These are phyloP conservation scores for Pinus taeda DNA, from an alignment of 75 land plant species.

Conservation along the genomic window DNA sequence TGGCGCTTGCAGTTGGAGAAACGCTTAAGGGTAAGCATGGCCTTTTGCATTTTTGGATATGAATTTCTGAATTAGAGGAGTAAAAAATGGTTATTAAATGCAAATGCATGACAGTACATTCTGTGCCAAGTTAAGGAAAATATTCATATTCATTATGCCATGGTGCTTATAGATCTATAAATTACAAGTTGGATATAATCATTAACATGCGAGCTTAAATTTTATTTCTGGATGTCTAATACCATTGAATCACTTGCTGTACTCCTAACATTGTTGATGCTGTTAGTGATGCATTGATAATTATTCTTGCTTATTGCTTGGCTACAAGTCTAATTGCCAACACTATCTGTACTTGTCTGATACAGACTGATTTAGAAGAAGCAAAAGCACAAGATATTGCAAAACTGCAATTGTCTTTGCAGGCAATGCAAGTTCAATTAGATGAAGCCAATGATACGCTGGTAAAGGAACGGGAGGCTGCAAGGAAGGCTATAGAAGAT, in stretches of 20 bases:
- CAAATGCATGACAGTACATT: neutral
- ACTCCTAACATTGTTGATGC: neutral
- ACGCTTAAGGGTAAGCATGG: conserved; percentile 65
- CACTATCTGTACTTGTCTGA: neutral
- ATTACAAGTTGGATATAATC: no score
- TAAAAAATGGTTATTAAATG: neutral
- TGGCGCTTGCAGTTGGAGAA: conserved; percentile 97
- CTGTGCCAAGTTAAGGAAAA: neutral
- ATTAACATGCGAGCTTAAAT: no score
- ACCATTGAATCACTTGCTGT: neutral
- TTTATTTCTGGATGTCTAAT: neutral
- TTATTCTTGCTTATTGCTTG: neutral
- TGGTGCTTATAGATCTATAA: no score
- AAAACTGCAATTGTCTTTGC: conserved; percentile 69
- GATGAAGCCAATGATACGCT: conserved; percentile 59
- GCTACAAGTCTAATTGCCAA: neutral
- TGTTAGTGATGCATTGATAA: neutral
- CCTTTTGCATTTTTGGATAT: conserved; percentile 1
- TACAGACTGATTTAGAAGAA: conserved; percentile 78
- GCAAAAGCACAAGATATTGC: conserved; percentile 78
- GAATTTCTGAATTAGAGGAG: neutral
- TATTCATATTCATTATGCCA: no score
- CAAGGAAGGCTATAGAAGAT: conserved; percentile 71
- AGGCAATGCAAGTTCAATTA: conserved; percentile 61
- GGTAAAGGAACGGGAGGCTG: conserved; percentile 64